Evolutionary conservation across 2,329 filamentous ascomycete species (phyloP), one percentile per base, ranked within the genome.

Genomic region (Diaporthe vaccinii): DNA sequence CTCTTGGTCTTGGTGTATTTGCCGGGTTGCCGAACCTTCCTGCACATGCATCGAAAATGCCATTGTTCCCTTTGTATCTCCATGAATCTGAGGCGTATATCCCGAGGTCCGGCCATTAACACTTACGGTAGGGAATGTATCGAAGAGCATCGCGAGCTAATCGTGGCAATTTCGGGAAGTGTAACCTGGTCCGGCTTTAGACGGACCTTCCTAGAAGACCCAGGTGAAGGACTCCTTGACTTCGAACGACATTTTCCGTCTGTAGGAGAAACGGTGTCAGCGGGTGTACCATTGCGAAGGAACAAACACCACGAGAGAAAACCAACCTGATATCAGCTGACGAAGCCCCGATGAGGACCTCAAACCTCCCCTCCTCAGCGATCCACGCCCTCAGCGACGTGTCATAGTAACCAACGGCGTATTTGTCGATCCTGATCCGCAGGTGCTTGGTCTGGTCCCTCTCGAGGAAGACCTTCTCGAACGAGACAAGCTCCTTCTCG

Each of bases 401-500:
- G 77, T 94, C 91, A 78, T 91, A 94, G 82, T 93, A 94, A 12
- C 88, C 88, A 2, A 88, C 87, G 1, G 88, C 87, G 76, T 88
- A 85, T 80, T 87, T 88, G 77, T 89, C 87, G 14, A 90, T 78
- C 22, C 79, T 77, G 5, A 89, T 82, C 14, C 83, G 82, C 46
- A 89, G 81, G 75, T 89, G 87, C 77, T 84, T 87, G 0, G 88
- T 90, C 84, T 90, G 88, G 5, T 90, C 91, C 2, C 88, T 84
- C 59, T 89, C 85, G 4, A 94, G 82, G 68, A 84, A 86, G 0
- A 93, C 87, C 82, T 94, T 94, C 75, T 89, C 89, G 79, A 94
- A 95, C 0, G 91, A 92, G 46, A 91, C 91, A 1, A 95, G 85
- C 82, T 95, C 93, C 83, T 94, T 94, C 78, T 91, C 89, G 0